phyloP scores from a whole-genome alignment of 768 basidiomycete species.

The Mycena crocata region DNA sequence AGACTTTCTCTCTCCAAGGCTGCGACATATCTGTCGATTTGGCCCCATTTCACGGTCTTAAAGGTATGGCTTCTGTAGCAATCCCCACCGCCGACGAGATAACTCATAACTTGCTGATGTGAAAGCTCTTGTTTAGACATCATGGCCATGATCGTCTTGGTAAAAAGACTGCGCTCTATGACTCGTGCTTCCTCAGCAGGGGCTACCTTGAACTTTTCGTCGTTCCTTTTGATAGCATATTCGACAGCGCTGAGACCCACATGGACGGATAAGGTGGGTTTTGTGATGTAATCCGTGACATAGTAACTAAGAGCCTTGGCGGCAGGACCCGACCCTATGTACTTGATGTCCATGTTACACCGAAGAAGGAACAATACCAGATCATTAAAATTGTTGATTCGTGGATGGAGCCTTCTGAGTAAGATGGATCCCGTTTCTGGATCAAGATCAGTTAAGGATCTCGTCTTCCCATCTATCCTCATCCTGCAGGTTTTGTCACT shows the following conservation, averaged over 20 bases:
- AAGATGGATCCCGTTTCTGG: neutral
- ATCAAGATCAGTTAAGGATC: neutral
- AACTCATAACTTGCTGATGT: slow-evolving; percentile 9
- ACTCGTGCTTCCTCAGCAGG: neutral
- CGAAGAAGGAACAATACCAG: slow-evolving; percentile 31
- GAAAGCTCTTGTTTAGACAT: slow-evolving; percentile 6
- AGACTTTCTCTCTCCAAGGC: neutral
- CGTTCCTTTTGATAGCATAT: slow-evolving; percentile 15
- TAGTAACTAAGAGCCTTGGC: slow-evolving; percentile 47
- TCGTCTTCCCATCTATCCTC: neutral
- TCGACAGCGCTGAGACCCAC: slow-evolving; percentile 28
- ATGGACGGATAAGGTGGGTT: slow-evolving; percentile 36
- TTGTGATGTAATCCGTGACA: slow-evolving; percentile 51
- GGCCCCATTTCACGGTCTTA: neutral
- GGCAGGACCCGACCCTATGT: slow-evolving; percentile 39
- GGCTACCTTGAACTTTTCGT: neutral
- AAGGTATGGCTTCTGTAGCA: neutral
- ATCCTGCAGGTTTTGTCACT: neutral
- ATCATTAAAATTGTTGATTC: slow-evolving; percentile 33
- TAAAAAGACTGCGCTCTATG: neutral
- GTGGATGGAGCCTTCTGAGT: slow-evolving; percentile 7
- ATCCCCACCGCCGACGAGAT: slow-evolving; percentile 1
- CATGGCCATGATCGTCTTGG: slow-evolving; percentile 1
- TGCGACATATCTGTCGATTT: neutral
- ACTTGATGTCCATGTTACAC: slow-evolving; percentile 48